A percentile compares a stretch with the other conserved stretches of the same genome.
phyloP scores from a whole-genome alignment of 805 yeast species.

The Candida coleopterorum region DNA sequence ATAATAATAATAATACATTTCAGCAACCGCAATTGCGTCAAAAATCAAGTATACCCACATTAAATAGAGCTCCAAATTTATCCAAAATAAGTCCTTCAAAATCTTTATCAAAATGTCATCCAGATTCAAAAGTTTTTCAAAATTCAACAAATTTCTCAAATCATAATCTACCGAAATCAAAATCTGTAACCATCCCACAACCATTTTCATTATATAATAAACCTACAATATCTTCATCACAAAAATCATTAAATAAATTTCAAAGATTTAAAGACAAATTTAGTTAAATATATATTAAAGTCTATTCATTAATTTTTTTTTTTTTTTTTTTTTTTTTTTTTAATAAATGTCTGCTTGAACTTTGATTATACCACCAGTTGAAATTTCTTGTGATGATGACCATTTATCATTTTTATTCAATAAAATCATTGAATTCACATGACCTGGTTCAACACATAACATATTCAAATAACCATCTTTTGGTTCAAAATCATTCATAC shows the following conservation, averaged over 20 bases:
- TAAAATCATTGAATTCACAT: slow-evolving; percentile 62
- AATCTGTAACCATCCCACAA: slow-evolving; percentile 20
- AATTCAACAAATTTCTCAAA: slow-evolving; percentile 5
- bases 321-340: no score
- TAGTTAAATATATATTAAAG: slow-evolving; percentile 11
- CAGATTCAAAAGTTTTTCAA: not conserved
- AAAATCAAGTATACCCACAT: slow-evolving; percentile 3
- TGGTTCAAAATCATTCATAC: slow-evolving; percentile 87
- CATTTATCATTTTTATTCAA: slow-evolving; percentile 72
- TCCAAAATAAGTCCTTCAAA: slow-evolving; percentile 8
- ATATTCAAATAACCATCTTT: slow-evolving; percentile 76
- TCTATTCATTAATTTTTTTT: no score
- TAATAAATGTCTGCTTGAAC: slow-evolving; percentile 48
- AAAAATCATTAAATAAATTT: slow-evolving; percentile 32
- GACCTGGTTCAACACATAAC: slow-evolving; percentile 95
- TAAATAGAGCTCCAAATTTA: slow-evolving; percentile 1
- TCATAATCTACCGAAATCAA: slow-evolving; percentile 4
- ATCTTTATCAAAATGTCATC: slow-evolving; percentile 1
- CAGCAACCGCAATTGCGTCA: slow-evolving; percentile 3
- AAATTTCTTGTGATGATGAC: slow-evolving; percentile 63
- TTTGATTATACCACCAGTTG: slow-evolving; percentile 56
- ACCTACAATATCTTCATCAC: slow-evolving; percentile 40
- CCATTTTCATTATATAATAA: slow-evolving; percentile 28
- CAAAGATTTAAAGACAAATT: slow-evolving; percentile 31
- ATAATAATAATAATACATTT: no score